phyloP scores from a whole-genome alignment of 441 rosid genomes.

The Gossypium gossypioides region DNA sequence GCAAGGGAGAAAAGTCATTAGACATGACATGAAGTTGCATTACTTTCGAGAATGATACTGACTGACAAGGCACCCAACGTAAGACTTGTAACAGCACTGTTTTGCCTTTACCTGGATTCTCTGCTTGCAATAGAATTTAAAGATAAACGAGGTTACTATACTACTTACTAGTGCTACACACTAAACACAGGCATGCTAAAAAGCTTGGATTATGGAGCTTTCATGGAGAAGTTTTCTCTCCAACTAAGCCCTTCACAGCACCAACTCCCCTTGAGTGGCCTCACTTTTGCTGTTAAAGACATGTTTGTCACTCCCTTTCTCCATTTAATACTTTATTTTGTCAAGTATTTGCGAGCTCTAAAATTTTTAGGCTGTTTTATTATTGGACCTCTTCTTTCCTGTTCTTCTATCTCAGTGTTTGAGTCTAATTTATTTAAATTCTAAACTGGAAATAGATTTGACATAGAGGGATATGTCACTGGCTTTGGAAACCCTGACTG shows the following conservation, averaged over 20 bases:
- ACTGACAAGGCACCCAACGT: not conserved
- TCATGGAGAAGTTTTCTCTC: slow-evolving; percentile 57
- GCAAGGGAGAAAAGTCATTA: not conserved
- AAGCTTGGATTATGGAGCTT: slow-evolving; percentile 60
- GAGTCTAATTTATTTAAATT: not conserved
- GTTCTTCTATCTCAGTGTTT: not conserved
- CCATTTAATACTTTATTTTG: not conserved
- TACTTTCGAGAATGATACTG: not conserved
- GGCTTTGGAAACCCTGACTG: slow-evolving; percentile 95
- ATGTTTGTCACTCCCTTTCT: slow-evolving; percentile 35
- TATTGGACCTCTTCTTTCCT: not conserved
- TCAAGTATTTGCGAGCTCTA: no score
- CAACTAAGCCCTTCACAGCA: slow-evolving; percentile 39
- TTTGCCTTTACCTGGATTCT: not conserved
- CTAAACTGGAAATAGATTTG: slow-evolving; percentile 43
- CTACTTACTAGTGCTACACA: not conserved
- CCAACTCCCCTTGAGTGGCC: slow-evolving; percentile 43
- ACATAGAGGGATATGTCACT: slow-evolving; percentile 65
- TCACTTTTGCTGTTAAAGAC: slow-evolving; percentile 78
- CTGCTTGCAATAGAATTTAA: not conserved
- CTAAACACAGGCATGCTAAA: slow-evolving; percentile 30
- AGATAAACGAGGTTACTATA: not conserved
- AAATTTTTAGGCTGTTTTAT: not conserved
- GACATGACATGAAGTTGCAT: not conserved
- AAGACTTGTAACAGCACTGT: not conserved